Evolutionary conservation across 805 yeast genomes (phyloP).

Genomic region (Yamadazyma ubonensis): DNA sequence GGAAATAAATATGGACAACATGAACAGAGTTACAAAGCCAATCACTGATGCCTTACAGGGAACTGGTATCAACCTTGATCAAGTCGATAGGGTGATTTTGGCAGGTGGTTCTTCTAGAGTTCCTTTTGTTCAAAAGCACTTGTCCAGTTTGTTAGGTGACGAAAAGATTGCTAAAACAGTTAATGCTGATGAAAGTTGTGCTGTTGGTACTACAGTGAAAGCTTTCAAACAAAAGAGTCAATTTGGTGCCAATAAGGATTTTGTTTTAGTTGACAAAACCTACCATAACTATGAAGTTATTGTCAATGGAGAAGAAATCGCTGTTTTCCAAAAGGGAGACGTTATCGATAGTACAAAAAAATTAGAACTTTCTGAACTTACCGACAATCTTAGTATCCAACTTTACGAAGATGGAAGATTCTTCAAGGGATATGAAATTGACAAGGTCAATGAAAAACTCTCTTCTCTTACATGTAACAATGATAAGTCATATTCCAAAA

Average conservation of each 20-base stretch:
- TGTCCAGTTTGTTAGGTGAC: conserved; percentile 47
- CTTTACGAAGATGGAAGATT: conserved; percentile 41
- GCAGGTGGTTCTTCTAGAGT: conserved; percentile 92
- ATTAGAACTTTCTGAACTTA: conserved; percentile 37
- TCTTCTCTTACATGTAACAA: conserved; percentile 42
- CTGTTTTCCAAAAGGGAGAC: conserved; percentile 51
- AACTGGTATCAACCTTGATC: conserved; percentile 28
- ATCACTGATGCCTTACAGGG: conserved; percentile 49
- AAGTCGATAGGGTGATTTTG: conserved; percentile 66
- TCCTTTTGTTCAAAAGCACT: conserved; percentile 74
- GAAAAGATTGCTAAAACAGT: conserved; percentile 73
- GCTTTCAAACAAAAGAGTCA: conserved; percentile 71
- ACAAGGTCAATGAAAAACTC: conserved; percentile 25
- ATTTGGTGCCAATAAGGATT: conserved; percentile 56
- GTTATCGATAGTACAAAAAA: conserved; percentile 30
- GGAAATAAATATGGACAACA: conserved; percentile 44
- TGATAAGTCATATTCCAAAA: conserved; percentile 20
- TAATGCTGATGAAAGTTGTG: conserved; percentile 94
- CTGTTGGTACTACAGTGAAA: conserved; percentile 81
- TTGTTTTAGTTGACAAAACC: conserved; percentile 57
- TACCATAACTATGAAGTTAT: conserved; percentile 47
- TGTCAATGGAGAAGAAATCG: conserved; percentile 22
- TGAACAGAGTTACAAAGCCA: conserved; percentile 52
- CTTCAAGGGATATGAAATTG: conserved; percentile 26
- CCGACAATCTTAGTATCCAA: conserved; percentile 27